Conservation (phyloP, 768 basidiomycete genomes). For the Podaxis sp. region DNA sequence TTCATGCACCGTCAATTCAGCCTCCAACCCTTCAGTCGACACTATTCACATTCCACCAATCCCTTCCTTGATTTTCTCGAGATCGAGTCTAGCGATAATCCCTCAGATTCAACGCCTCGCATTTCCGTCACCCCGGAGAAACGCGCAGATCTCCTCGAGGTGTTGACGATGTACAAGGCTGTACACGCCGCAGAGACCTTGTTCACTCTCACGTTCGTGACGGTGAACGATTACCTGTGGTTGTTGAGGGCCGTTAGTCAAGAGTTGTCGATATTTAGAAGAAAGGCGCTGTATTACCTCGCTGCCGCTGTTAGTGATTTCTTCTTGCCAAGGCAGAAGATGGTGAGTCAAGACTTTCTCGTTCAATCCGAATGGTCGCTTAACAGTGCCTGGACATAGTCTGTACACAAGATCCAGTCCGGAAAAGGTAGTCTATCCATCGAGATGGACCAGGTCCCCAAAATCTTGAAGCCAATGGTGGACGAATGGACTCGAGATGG, state of each 20-base stretch:
- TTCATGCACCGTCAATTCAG: conserved; percentile 99
- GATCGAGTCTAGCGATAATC: conserved; percentile 41
- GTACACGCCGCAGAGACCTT: conserved; percentile 75
- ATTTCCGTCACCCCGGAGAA: conserved; percentile 72
- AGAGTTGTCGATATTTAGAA: conserved; percentile 67
- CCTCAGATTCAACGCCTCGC: conserved; percentile 33
- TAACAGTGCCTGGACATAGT: conserved; percentile 42
- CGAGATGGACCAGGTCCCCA: conserved; percentile 99
- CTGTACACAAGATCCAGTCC: conserved; percentile 98
- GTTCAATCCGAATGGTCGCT: not conserved
- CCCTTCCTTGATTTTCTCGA: conserved; percentile 96
- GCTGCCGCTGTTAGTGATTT: conserved; percentile 99
- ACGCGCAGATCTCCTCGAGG: conserved; percentile 62
- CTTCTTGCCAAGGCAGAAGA: conserved; percentile 86
- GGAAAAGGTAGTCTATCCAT: conserved; percentile 90
- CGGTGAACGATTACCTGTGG: conserved; percentile 96
- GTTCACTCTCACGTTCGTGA: conserved; percentile 87
- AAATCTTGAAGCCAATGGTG: conserved; percentile 90
- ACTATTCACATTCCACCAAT: conserved; percentile 97
- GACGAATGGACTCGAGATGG: conserved; percentile 91
- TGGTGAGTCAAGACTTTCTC: conserved; percentile 58
- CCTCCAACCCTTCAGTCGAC: conserved; percentile 93
- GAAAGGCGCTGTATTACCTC: conserved; percentile 89
- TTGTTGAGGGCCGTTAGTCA: conserved; percentile 80
- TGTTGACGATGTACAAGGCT: conserved; percentile 77